Percentiles rank a stretch among this genome's conserved stretches.
These are phyloP conservation scores for Ogataea philodendri DNA, from an alignment of 805 yeast genomes.

Conservation along the genomic window DNA sequence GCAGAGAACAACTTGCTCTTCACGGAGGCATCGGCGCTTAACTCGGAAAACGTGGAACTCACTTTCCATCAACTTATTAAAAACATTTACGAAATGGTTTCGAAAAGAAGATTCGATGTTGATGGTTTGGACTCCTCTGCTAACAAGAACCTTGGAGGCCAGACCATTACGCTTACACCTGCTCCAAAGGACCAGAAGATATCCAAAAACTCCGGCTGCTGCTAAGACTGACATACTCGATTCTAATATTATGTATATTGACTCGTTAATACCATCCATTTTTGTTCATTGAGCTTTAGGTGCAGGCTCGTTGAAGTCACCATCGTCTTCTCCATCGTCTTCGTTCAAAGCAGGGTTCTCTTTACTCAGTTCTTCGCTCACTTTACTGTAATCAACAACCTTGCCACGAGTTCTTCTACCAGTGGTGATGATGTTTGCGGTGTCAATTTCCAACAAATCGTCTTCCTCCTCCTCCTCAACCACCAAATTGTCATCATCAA, in stretches of 20 bases:
- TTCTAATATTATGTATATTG: slow-evolving; percentile 11
- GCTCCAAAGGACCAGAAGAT: slow-evolving; percentile 78
- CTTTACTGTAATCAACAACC: slow-evolving; percentile 79
- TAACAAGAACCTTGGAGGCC: slow-evolving; percentile 68
- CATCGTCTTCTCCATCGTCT: slow-evolving; percentile 50
- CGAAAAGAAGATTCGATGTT: slow-evolving; percentile 87
- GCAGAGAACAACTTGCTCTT: slow-evolving; percentile 87
- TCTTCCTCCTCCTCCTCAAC: slow-evolving; percentile 74
- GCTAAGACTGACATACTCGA: slow-evolving; percentile 39
- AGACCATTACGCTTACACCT: slow-evolving; percentile 89
- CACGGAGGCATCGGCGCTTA: slow-evolving; percentile 94
- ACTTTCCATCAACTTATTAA: slow-evolving; percentile 92
- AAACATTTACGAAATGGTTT: slow-evolving; percentile 90
- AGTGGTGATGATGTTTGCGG: slow-evolving; percentile 75
- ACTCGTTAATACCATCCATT: slow-evolving; percentile 10
- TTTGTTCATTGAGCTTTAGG: slow-evolving; percentile 12
- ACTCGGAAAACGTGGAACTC: slow-evolving; percentile 90
- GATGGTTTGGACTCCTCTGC: slow-evolving; percentile 54
- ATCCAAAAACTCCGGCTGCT: slow-evolving; percentile 62
- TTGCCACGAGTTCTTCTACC: slow-evolving; percentile 92
- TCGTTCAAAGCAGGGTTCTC: slow-evolving; percentile 45
- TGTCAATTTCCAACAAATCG: slow-evolving; percentile 75
- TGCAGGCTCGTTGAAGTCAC: slow-evolving; percentile 47
- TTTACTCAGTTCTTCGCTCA: slow-evolving; percentile 65
- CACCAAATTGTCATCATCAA: slow-evolving; percentile 51